A percentile compares a stretch with the other conserved stretches of the same genome.
These are phyloP conservation scores for Puccinia polysora DNA, from an alignment of 1,284 basidiomycete species.

Conservation along the genomic window DNA sequence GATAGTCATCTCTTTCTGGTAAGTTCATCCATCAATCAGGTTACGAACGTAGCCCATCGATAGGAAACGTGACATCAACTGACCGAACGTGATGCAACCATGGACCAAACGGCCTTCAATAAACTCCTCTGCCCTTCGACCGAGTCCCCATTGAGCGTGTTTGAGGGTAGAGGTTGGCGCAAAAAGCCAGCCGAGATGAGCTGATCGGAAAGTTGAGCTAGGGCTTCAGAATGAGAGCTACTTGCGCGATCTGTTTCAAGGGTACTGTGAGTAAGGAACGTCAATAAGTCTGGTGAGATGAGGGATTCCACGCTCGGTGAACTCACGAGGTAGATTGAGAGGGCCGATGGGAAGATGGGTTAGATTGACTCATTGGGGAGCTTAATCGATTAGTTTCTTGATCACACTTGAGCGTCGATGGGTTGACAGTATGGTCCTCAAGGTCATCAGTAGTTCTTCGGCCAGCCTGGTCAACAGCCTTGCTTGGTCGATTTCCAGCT, in stretches of 20 bases:
- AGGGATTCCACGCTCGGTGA: too few relatives aligned
- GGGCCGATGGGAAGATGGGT: too few relatives aligned
- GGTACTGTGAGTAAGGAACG: conserved; percentile 1
- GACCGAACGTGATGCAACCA: conserved; percentile 27
- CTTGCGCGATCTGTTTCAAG: not conserved
- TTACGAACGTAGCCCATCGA: not conserved
- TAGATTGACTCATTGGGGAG: too few relatives aligned
- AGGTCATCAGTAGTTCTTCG: too few relatives aligned
- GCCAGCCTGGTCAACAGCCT: too few relatives aligned
- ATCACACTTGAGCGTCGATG: too few relatives aligned
- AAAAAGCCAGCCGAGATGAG: conserved; percentile 33
- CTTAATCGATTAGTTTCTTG: too few relatives aligned
- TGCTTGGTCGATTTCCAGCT: too few relatives aligned
- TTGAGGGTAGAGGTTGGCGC: conserved; percentile 22
- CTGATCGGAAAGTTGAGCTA: conserved; percentile 20
- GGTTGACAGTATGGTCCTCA: too few relatives aligned
- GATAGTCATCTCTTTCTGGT: conserved; percentile 28
- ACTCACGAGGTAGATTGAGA: conserved; percentile 7
- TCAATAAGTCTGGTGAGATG: not conserved
- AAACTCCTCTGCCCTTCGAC: conserved; percentile 21
- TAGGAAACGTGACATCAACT: not conserved
- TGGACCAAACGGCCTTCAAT: conserved; percentile 31
- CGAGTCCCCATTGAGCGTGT: conserved; percentile 21
- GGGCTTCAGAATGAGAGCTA: conserved; percentile 12
- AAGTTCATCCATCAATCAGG: not conserved